Conservation (phyloP, 371 early-diverging fungal genomes). For the Mucor sp. region DNA sequence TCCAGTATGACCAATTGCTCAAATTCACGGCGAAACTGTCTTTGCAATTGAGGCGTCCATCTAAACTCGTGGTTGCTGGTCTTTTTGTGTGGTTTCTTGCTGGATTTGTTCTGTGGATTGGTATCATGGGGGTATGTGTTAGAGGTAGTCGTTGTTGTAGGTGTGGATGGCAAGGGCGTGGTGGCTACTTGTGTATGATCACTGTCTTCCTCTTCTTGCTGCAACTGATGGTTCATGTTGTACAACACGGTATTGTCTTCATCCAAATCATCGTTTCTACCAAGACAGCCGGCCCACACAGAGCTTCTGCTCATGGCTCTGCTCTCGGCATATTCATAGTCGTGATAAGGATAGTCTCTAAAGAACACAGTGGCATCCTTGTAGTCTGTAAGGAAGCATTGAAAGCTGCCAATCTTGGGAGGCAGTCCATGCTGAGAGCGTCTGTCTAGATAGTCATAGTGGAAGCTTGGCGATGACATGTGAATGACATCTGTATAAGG, state of each 20-base stretch:
- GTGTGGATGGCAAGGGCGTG: conserved; percentile 1
- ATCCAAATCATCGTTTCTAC: conserved; percentile 18
- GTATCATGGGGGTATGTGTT: background rate
- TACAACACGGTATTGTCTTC: conserved; percentile 14
- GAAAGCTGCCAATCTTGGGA: conserved; percentile 84
- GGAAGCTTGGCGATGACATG: conserved; percentile 77
- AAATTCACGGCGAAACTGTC: conserved; percentile 80
- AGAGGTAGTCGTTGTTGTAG: background rate
- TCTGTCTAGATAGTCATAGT: conserved; percentile 69
- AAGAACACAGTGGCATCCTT: conserved; percentile 85
- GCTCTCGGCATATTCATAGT: conserved; percentile 11
- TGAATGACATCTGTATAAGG: conserved; percentile 83
- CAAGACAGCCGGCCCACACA: conserved; percentile 44
- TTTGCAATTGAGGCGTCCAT: conserved; percentile 69
- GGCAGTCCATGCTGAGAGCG: conserved; percentile 52
- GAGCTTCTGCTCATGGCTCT: conserved; percentile 14
- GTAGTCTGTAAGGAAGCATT: conserved; percentile 81
- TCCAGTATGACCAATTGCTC: conserved; percentile 85
- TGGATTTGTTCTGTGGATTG: background rate
- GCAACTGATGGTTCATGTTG: background rate
- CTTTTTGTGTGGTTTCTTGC: conserved; percentile 1
- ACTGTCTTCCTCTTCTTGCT: conserved; percentile 17
- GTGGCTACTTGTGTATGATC: conserved; percentile 17
- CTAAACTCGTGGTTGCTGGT: conserved; percentile 25
- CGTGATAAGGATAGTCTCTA: conserved; percentile 60